A percentile compares a stretch with the other conserved stretches of the same genome.
Evolutionary conservation across 1,139 yeast genomes (phyloP).

Genomic region (Barnettozyma hawaiiensis): DNA sequence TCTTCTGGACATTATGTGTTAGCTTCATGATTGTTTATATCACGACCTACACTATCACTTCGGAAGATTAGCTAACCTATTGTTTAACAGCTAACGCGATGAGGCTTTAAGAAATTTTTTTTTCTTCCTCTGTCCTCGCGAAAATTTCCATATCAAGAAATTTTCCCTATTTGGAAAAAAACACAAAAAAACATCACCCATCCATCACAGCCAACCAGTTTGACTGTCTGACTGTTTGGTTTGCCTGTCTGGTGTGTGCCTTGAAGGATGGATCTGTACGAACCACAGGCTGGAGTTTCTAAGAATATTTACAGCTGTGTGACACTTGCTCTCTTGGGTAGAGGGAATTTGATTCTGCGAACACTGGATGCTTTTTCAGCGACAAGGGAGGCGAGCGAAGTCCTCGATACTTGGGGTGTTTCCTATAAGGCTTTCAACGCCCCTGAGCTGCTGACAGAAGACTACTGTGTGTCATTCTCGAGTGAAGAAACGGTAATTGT

Average conservation of each 20-base stretch:
- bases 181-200: too few relatives aligned
- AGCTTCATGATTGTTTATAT: conserved; percentile 48
- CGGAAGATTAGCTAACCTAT: too few relatives aligned
- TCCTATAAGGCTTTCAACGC: not conserved
- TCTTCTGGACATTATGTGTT: conserved; percentile 88
- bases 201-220: too few relatives aligned
- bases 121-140: not conserved
- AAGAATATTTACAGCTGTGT: conserved; percentile 1
- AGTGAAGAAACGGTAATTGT: not conserved
- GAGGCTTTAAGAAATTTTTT: not conserved
- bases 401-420: not conserved
- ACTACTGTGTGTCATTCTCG: not conserved
- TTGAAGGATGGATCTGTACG: conserved; percentile 22
- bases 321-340: conserved; percentile 3
- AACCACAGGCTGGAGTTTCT: not conserved
- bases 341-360: conserved; percentile 2
- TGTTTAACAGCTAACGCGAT: not conserved
- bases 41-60: too few relatives aligned
- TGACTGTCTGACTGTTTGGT: too few relatives aligned
- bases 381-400: not conserved
- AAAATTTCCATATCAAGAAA: not conserved
- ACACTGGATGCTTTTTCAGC: not conserved
- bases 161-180: not conserved
- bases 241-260: too few relatives aligned
- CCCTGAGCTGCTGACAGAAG: not conserved